Conservation (phyloP, 2,329 filamentous ascomycete genomes). For the Ceratocystis colombiana region DNA sequence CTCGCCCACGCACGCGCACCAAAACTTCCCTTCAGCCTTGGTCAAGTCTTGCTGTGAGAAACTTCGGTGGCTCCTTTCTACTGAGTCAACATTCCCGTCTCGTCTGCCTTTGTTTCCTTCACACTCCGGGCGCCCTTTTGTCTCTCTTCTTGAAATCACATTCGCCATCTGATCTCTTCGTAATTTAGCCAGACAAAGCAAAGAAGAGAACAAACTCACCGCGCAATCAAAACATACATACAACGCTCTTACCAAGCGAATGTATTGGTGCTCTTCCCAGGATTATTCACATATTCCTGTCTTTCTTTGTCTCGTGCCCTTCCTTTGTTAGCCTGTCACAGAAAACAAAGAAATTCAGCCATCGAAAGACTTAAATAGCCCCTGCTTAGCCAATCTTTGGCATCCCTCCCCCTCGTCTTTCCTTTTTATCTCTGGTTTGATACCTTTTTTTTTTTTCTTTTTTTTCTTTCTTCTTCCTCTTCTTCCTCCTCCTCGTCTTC, state of each 20-base stretch:
- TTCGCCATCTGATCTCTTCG: too few relatives aligned
- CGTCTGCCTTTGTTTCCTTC: not conserved
- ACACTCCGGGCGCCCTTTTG: not conserved
- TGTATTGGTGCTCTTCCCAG: not conserved
- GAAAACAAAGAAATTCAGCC: constrained; percentile 6
- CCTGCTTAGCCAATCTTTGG: constrained; percentile 1
- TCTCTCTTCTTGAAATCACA: not conserved
- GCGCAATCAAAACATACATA: not conserved
- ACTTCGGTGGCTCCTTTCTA: not conserved
- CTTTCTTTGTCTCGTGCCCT: not conserved
- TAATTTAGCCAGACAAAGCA: not conserved
- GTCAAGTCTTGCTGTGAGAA: not conserved
- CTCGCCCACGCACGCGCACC: too few relatives aligned
- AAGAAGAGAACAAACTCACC: not conserved
- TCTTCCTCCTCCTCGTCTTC: not conserved
- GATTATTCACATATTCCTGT: not conserved
- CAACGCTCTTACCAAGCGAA: not conserved
- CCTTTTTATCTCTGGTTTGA: too few relatives aligned
- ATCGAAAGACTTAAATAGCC: not conserved
- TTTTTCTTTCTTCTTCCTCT: not conserved
- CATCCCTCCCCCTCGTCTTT: not conserved
- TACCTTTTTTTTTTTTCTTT: not conserved
- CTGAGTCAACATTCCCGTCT: not conserved
- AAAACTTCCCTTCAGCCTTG: not conserved
- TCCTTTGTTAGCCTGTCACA: constrained; percentile 9